Evolutionary conservation across 2,329 filamentous ascomycete genomes (phyloP), one percentile per base, ranked within the genome.

Genomic region (Aureobasidium sp.): DNA sequence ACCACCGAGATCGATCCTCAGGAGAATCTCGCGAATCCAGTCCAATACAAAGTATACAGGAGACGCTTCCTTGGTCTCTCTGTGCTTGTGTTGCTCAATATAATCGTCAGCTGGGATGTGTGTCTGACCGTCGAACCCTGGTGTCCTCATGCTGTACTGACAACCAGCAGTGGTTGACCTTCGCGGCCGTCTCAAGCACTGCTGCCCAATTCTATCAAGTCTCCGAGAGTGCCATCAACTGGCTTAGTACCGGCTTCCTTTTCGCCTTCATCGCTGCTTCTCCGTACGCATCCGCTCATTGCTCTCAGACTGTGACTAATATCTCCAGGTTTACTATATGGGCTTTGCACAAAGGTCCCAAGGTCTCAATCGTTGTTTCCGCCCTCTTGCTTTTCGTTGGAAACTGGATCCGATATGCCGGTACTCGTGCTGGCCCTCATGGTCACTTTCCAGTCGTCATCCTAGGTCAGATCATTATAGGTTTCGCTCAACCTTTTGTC

Each of bases 101-200:
- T 97, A 62, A 85, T 97, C 64, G 88, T 96, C 45, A 95, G 90
- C 70, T 97, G 93, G 93, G 91, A 95, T 83, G 90, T 94, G 82
- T 81, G 90, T 45, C 12, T 29, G 15, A n/a, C 1, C 2, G 22
- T 25, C 22, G 3, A 25, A 25, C 20, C 14, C n/a, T 11, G 5
- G 20, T 14, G 2, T 25, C 14, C 42, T 12, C 22, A 4, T 25
- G 22, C 42, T 5, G 9, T 14, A 25, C 45, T 48, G 25, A 48
- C 31, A n/a, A 2, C 15, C 25, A n/a, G 67, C 27, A 91, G 90
- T 97, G 93, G 93, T 84, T 97, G 68, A 94, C 91, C 7, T 97
- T 91, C 74, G 88, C 92, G 1, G 88, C 93, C 44, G 87, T 96
- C 36, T 90, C 90, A 1, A 83, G 83, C 37, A 84, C 87, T 25